phyloP scores from a whole-genome alignment of 2,329 filamentous ascomycete genomes.

The Bipolaris victoriae region DNA sequence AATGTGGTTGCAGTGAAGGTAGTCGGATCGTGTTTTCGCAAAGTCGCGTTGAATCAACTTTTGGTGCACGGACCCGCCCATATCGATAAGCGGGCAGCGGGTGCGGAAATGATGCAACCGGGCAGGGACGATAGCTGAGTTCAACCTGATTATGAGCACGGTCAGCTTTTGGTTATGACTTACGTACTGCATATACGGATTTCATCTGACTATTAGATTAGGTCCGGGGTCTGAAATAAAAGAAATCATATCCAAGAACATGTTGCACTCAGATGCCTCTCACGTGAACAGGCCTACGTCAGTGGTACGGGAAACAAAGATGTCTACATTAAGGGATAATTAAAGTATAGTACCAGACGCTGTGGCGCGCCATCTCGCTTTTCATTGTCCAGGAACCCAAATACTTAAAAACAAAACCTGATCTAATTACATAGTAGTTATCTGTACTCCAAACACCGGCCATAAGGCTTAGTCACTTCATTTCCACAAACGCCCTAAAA shows the following conservation, averaged over 20 bases:
- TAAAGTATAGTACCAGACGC: background rate
- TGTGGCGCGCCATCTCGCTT: background rate
- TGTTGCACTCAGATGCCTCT: background rate
- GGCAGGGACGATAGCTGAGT: background rate
- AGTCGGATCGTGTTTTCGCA: slow-evolving; percentile 8
- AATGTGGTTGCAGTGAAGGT: background rate
- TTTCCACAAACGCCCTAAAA: background rate
- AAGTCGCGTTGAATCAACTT: slow-evolving; percentile 13
- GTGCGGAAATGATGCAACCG: slow-evolving; percentile 3
- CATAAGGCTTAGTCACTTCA: background rate
- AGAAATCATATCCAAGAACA: background rate
- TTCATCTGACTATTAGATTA: background rate
- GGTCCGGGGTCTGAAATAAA: background rate
- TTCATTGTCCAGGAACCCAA: background rate
- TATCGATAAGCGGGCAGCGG: slow-evolving; percentile 9
- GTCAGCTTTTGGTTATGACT: background rate
- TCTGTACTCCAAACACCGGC: background rate
- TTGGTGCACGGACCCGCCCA: background rate
- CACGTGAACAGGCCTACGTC: background rate
- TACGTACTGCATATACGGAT: no score
- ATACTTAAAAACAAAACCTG: background rate
- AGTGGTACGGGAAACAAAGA: background rate
- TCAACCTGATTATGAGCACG: background rate
- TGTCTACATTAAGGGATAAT: background rate
- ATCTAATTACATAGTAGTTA: slow-evolving; percentile 1